Evolutionary conservation across 108 stramenopile species (phyloP).

Genomic region (Fragilaria radians): DNA sequence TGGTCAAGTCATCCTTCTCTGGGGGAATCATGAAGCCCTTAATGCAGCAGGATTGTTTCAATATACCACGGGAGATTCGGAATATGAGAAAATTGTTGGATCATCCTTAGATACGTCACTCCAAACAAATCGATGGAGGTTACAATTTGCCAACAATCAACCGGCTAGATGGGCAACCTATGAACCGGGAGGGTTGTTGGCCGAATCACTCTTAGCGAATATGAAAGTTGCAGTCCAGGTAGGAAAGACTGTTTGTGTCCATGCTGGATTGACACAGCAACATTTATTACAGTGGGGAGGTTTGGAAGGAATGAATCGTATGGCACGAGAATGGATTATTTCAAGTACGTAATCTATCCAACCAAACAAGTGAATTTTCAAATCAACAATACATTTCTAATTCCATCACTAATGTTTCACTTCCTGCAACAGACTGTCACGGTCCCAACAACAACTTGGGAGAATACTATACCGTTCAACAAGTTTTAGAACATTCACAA

Average conservation of each 20-base stretch:
- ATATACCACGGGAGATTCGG: constrained; percentile 55
- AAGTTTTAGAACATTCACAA: constrained; percentile 36
- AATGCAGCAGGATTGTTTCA: constrained; percentile 70
- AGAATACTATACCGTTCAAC: constrained; percentile 36
- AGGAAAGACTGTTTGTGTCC: constrained; percentile 70
- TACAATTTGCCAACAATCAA: constrained; percentile 66
- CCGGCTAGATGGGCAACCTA: constrained; percentile 61
- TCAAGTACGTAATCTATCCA: not conserved
- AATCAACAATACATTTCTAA: no score
- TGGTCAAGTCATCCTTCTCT: constrained; percentile 48
- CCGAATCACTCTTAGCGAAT: constrained; percentile 40
- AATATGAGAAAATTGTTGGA: constrained; percentile 37
- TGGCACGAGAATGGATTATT: constrained; percentile 46
- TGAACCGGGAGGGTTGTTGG: constrained; percentile 65
- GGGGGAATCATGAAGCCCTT: constrained; percentile 74
- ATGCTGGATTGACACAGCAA: constrained; percentile 58
- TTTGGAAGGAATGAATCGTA: constrained; percentile 47
- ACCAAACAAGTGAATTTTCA: no score
- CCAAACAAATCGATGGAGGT: constrained; percentile 38
- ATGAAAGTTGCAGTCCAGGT: constrained; percentile 62
- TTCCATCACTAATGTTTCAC: no score
- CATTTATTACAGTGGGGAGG: constrained; percentile 52
- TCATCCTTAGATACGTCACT: constrained; percentile 8
- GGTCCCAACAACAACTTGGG: constrained; percentile 38
- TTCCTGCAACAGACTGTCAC: no score